Evolutionary conservation across 176 grass and related monocot species (phyloP).

Genomic region (Rhynchospora tenuis): DNA sequence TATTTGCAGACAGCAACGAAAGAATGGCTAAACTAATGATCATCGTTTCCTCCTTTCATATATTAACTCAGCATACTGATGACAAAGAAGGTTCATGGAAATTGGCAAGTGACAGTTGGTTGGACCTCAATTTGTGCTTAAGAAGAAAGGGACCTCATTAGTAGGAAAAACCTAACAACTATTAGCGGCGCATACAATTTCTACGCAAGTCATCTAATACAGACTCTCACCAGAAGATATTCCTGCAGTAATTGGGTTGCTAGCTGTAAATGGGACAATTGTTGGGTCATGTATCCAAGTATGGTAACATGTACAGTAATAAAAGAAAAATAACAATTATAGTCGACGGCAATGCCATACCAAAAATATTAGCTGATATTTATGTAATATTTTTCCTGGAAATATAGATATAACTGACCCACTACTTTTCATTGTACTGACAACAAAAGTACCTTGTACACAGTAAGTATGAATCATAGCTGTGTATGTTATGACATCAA

Average conservation of each 20-base stretch:
- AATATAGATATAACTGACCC: not conserved
- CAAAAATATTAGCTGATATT: not conserved
- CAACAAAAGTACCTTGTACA: conserved; percentile 49
- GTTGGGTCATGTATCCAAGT: not conserved
- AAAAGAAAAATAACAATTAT: not conserved
- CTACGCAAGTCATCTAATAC: not conserved
- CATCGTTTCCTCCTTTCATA: not conserved
- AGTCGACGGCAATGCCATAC: not conserved
- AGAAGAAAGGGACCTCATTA: not conserved
- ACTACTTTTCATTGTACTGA: not conserved
- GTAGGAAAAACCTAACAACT: not conserved
- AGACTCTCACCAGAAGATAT: not conserved
- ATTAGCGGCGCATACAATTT: not conserved
- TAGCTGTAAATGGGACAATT: not conserved
- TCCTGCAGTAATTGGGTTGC: not conserved
- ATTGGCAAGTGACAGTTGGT: not conserved
- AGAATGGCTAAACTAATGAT: not conserved
- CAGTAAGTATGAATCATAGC: conserved; percentile 73
- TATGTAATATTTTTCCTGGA: not conserved
- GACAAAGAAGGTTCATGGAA: not conserved
- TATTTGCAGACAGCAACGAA: not conserved
- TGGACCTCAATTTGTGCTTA: not conserved
- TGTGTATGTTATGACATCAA: conserved; percentile 97
- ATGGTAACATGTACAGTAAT: not conserved
- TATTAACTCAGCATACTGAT: not conserved